phyloP scores from a whole-genome alignment of 805 yeast species.

The Spathaspora hagerdaliae region DNA sequence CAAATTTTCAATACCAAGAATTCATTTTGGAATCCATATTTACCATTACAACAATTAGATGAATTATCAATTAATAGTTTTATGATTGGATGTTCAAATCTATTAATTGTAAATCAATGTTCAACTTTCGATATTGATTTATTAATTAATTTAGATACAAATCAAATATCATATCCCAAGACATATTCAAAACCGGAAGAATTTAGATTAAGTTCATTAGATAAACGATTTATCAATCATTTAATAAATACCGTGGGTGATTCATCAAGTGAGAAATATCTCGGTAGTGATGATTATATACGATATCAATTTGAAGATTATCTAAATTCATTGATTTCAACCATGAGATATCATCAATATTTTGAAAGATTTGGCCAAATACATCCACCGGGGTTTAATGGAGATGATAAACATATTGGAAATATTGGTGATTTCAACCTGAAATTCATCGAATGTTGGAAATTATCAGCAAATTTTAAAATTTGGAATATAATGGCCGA shows the following conservation, averaged over 20 bases:
- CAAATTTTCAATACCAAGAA: slow-evolving; percentile 78
- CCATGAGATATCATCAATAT: slow-evolving; percentile 67
- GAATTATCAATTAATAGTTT: slow-evolving; percentile 66
- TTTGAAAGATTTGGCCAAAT: slow-evolving; percentile 29
- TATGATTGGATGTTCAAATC: slow-evolving; percentile 84
- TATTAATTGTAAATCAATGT: slow-evolving; percentile 63
- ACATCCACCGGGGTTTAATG: slow-evolving; percentile 41
- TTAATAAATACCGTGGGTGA: slow-evolving; percentile 45
- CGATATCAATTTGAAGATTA: slow-evolving; percentile 90
- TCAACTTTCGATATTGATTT: slow-evolving; percentile 62
- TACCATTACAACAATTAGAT: slow-evolving; percentile 88
- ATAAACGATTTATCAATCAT: slow-evolving; percentile 69
- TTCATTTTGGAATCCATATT: slow-evolving; percentile 86
- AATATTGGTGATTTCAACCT: slow-evolving; percentile 25
- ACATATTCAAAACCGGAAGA: slow-evolving; percentile 24
- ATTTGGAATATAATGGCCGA: slow-evolving; percentile 41
- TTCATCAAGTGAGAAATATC: slow-evolving; percentile 29
- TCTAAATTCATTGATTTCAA: slow-evolving; percentile 66
- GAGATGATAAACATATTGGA: slow-evolving; percentile 20
- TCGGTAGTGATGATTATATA: slow-evolving; percentile 73
- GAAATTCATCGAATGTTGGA: slow-evolving; percentile 33
- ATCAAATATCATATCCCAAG: slow-evolving; percentile 43
- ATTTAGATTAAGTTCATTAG: slow-evolving; percentile 39
- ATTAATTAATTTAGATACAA: slow-evolving; percentile 65
- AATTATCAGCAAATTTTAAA: slow-evolving; percentile 27